Base-by-base conservation (phyloP, 2,329 filamentous ascomycete genomes). In the Fusarium aywerte region DNA sequence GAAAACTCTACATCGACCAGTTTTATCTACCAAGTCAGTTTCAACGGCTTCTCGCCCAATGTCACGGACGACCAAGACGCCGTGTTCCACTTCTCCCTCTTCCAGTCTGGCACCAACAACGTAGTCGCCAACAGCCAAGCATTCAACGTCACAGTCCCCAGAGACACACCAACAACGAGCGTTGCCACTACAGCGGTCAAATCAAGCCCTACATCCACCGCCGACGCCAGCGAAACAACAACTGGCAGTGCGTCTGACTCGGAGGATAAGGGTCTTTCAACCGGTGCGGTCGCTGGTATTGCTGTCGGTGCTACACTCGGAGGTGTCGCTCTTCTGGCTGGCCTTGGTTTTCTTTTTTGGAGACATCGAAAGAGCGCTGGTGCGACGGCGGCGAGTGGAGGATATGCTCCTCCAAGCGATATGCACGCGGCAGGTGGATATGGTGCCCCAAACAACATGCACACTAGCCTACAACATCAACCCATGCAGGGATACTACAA, bases 241-340 rank as follows among this genome's bases (percentile, higher is more conserved):
- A 39, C 60, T 12, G 43, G 50, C 7, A n/a, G 40, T 29, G 27
- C 38, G 4, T 36, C 47, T 1, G 2, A 18, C 1, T 47, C 51
- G 13, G 38, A 38, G 4, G 23, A 52, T 5, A 16, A 39, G 2
- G 48, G 62, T 1, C 36, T 75, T 3, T 70, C 71, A 1, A 68
- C 51, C 0, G 73, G 73, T 2, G 73, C 73, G 1, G 62, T 73
- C 4, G 73, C 68, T 6, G 73, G 73, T 8, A 62, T 75, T 7
- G 73, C 69, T 1, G 71, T 73, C 6, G 73, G 68, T 5, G 62
- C 73, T 1, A 68, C 69, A 2, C 15, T 74, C 0, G 72, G 60
- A 4, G 72, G 71, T 2, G 25, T 73, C 2, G 2, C 47, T 8
- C 3, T 69, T 6, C 60, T 74, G 9, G 71, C 38, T 0, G 66